phyloP scores from a whole-genome alignment of 306 rosid species.

The Acmispon strigosus region DNA sequence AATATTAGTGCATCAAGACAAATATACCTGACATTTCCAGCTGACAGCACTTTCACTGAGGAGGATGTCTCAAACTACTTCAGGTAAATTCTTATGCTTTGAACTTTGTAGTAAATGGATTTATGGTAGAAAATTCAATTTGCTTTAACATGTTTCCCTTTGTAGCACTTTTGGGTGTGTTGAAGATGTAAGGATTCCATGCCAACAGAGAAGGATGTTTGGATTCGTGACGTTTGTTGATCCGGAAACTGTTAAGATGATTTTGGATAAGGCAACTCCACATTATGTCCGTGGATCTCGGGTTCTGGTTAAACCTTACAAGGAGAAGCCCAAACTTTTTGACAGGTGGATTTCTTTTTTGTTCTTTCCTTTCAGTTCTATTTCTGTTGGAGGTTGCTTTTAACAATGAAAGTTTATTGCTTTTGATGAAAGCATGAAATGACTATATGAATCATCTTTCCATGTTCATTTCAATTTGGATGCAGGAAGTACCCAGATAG shows the following conservation, averaged over 20 bases:
- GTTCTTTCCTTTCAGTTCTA: not conserved
- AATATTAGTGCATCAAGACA: conserved; percentile 68
- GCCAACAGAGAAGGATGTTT: conserved; percentile 77
- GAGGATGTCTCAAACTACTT: conserved; percentile 80
- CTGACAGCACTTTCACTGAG: conserved; percentile 78
- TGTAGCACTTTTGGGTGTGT: conserved; percentile 60
- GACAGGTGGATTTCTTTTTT: conserved; percentile 37
- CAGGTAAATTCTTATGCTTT: conserved; percentile 30
- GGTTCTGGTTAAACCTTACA: conserved; percentile 79
- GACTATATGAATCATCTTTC: not conserved
- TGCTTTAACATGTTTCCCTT: conserved; percentile 3
- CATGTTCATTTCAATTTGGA: not conserved
- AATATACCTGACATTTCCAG: conserved; percentile 83
- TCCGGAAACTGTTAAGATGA: conserved; percentile 58
- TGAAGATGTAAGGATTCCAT: conserved; percentile 86
- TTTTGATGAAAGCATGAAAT: not conserved
- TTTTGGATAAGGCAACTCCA: conserved; percentile 64
- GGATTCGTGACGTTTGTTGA: conserved; percentile 78
- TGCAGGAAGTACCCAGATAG: conserved; percentile 60
- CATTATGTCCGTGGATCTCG: conserved; percentile 70
- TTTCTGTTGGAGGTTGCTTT: not conserved
- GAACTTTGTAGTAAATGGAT: not conserved
- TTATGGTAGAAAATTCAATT: not conserved
- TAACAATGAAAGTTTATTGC: not conserved
- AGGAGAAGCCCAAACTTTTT: conserved; percentile 65